phyloP scores from a whole-genome alignment of 1,284 basidiomycete genomes.

The Meripilus lineatus region DNA sequence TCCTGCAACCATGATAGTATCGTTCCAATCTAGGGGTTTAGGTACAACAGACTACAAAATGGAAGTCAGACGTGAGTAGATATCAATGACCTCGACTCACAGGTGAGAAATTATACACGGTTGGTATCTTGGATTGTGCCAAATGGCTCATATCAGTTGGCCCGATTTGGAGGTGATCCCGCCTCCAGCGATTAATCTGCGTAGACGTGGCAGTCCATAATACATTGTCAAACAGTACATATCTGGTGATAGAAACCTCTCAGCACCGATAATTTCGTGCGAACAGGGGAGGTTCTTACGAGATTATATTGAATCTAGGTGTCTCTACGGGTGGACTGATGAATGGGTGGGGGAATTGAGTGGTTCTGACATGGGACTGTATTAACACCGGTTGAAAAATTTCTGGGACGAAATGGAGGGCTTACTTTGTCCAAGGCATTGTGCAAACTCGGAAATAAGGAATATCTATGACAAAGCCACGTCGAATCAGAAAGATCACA shows the following conservation, averaged over 20 bases:
- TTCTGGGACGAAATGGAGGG: slow-evolving; percentile 3
- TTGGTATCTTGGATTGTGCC: slow-evolving; percentile 63
- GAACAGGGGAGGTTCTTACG: slow-evolving; percentile 30
- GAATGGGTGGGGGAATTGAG: slow-evolving; percentile 62
- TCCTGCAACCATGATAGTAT: slow-evolving; percentile 61
- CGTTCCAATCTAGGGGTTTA: slow-evolving; percentile 74
- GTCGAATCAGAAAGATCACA: slow-evolving; percentile 3
- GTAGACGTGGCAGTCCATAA: slow-evolving; percentile 71
- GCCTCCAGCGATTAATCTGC: slow-evolving; percentile 75
- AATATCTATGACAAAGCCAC: slow-evolving; percentile 31
- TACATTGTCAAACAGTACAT: slow-evolving; percentile 69
- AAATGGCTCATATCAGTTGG: slow-evolving; percentile 66
- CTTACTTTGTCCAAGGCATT: slow-evolving; percentile 62
- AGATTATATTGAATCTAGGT: slow-evolving; percentile 47
- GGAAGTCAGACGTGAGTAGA: too few species aligned
- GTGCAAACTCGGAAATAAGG: slow-evolving; percentile 73
- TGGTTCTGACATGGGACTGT: slow-evolving; percentile 44
- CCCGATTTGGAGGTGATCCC: slow-evolving; percentile 45
- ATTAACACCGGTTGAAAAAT: too few species aligned
- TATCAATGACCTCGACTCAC: too few species aligned
- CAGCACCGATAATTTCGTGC: not conserved
- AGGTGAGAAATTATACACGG: slow-evolving; percentile 63
- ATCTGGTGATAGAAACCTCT: slow-evolving; percentile 28
- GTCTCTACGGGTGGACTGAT: slow-evolving; percentile 49
- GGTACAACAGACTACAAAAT: slow-evolving; percentile 50